A percentile compares a stretch with the other conserved stretches of the same genome.
phyloP scores from a whole-genome alignment of 2,329 filamentous ascomycete species.

The Penicillium fuscoglaucum region DNA sequence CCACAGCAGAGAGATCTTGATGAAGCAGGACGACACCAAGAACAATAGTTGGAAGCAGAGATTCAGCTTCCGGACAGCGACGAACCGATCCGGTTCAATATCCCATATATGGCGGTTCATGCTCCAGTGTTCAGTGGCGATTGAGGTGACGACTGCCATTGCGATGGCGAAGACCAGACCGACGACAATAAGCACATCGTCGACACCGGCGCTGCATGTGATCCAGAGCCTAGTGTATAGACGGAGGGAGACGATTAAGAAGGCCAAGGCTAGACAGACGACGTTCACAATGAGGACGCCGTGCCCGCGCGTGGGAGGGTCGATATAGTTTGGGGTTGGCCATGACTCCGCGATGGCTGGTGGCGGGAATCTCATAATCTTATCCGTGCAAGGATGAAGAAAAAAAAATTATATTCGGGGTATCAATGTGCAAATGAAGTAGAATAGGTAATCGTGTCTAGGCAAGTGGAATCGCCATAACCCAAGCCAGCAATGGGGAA shows the following conservation, averaged over 20 bases:
- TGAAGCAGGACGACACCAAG: constrained; percentile 34
- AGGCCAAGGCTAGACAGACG: constrained; percentile 42
- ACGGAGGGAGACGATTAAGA: constrained; percentile 45
- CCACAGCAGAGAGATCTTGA: constrained; percentile 42
- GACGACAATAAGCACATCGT: constrained; percentile 49
- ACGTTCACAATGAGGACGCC: constrained; percentile 46
- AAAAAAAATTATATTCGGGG: not conserved
- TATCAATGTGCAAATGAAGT: not conserved
- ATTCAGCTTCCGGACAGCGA: constrained; percentile 38
- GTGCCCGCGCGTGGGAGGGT: constrained; percentile 49
- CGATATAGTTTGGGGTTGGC: constrained; percentile 50
- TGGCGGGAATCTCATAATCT: constrained; percentile 44
- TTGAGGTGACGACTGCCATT: constrained; percentile 36
- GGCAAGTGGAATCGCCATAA: not conserved
- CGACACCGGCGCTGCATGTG: constrained; percentile 48
- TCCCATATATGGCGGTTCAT: constrained; percentile 48
- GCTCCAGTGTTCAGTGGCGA: constrained; percentile 36
- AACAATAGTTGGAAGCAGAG: constrained; percentile 42
- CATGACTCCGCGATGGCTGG: constrained; percentile 44
- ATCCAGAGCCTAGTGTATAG: constrained; percentile 50
- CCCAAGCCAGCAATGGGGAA: not conserved
- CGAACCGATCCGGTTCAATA: constrained; percentile 31
- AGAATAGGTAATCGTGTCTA: not conserved
- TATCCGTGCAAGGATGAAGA: not conserved
- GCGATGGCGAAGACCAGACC: constrained; percentile 45